Base-by-base conservation (phyloP, 257 asterid genomes). In the Echium plantagineum region DNA sequence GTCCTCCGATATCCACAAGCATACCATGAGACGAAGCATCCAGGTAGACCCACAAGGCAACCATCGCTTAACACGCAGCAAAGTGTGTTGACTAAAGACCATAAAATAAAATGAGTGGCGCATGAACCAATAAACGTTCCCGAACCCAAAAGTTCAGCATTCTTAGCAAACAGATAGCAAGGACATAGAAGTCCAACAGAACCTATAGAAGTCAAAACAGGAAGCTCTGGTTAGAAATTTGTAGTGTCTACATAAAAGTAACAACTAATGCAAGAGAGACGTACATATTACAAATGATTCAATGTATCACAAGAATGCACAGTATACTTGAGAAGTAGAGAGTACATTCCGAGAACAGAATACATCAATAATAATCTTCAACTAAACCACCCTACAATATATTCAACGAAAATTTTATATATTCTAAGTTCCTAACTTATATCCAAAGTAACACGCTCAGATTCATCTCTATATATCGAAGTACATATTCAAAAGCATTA, bases 1-100 rank as follows among this genome's bases (percentile, higher is more conserved):
- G 85, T 67, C 79, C 66, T 83, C 24, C 97, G 79, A 62, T 90
- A 90, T 66, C 94, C 86, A 74, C 96, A 90, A 46, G 94, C 90
- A 78, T 87, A 90, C 71, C 89, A 83, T 15, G 97, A 85, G 55
- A 87, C 94, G 59, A 85, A 78, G 82, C 97, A 90, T 56, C 97
- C 97, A 63, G 96, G 97, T 58, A 85, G 74, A 66, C 94, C 96
- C 80, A 79, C 65, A 76, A 87, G 60, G 66, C 69, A 19, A 70
- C 97, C 97, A 15, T 85, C 96, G 18, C 87, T 77, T 76, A 90
- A 63, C 65, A 87, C 64, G 69, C 96, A 87, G 86, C 90, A 86
- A 60, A 87, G 22, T 7, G 94, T 58, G 72, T 87, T 90, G 63
- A 81, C 78, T 55, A 87, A 78, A 51, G 79, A 84, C 87, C 89